Percentiles rank a stretch among this genome's conserved stretches.
phyloP scores from a whole-genome alignment of 2,329 filamentous ascomycete genomes.

The Aquanectria penicillioides region DNA sequence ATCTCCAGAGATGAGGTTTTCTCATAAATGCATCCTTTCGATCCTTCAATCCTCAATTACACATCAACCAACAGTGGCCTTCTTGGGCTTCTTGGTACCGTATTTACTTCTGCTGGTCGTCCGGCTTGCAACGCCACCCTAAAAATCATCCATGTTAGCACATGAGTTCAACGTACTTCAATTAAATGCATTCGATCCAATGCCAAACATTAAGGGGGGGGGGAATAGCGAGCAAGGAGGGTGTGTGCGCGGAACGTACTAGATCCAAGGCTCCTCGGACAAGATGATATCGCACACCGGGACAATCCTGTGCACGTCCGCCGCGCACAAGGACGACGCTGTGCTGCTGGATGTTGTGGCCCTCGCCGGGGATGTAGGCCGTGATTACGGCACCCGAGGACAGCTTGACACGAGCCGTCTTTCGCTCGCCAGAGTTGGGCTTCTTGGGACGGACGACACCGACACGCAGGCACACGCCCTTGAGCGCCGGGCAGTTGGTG shows the following conservation, averaged over 20 bases:
- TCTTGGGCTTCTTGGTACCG: slow-evolving; percentile 98
- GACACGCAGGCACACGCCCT: slow-evolving; percentile 95
- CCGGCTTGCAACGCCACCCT: slow-evolving; percentile 92
- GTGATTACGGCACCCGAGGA: slow-evolving; percentile 89
- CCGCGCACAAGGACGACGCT: slow-evolving; percentile 96
- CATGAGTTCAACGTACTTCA: too few species aligned
- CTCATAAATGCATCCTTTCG: background rate
- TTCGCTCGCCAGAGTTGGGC: slow-evolving; percentile 96
- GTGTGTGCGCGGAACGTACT: too few species aligned
- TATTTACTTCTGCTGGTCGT: slow-evolving; percentile 93
- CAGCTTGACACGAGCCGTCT: slow-evolving; percentile 90
- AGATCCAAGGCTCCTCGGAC: slow-evolving; percentile 92
- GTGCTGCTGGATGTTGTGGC: slow-evolving; percentile 99
- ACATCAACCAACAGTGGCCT: slow-evolving; percentile 64
- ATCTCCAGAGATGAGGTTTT: background rate
- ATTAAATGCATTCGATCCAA: too few species aligned
- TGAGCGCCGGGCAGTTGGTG: slow-evolving; percentile 80
- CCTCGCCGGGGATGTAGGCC: slow-evolving; percentile 96
- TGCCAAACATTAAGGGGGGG: background rate
- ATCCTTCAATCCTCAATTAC: background rate
- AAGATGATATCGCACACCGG: slow-evolving; percentile 95
- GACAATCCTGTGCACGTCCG: slow-evolving; percentile 94
- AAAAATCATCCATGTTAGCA: slow-evolving; percentile 25
- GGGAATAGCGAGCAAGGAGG: background rate
- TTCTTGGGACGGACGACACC: slow-evolving; percentile 97